Evolutionary conservation across 116 monocot species (phyloP).

Genomic region (Phalaenopsis hybrid): DNA sequence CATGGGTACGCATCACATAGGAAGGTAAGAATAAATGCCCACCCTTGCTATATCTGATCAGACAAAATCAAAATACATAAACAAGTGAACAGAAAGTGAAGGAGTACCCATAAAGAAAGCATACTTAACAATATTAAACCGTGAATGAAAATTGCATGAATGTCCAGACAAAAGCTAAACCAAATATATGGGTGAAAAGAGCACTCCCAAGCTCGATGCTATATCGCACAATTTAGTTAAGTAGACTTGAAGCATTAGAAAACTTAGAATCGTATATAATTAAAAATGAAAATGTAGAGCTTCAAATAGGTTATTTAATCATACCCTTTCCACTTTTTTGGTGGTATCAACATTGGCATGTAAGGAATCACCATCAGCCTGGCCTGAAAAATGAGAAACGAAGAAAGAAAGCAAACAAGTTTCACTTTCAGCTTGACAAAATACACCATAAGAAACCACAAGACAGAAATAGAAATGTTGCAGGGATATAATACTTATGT

Average conservation of each 20-base stretch:
- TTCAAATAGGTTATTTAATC: constrained; percentile 8
- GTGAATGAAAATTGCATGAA: not conserved
- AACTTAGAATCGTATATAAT: not conserved
- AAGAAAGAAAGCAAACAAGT: constrained; percentile 1
- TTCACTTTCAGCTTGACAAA: not conserved
- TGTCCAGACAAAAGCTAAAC: not conserved
- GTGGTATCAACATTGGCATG: constrained; percentile 85
- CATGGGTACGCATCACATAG: constrained; percentile 84
- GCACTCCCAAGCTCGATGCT: not conserved
- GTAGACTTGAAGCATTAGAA: not conserved
- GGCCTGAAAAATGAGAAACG: constrained; percentile 33
- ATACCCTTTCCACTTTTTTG: constrained; percentile 85
- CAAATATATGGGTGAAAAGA: not conserved
- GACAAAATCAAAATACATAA: constrained; percentile 13
- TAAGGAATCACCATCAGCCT: constrained; percentile 80
- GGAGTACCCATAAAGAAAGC: not conserved
- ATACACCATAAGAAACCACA: not conserved
- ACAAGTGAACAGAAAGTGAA: not conserved
- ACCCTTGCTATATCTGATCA: constrained; percentile 65
- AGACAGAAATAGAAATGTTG: not conserved
- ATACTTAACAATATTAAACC: not conserved
- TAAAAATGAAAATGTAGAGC: not conserved
- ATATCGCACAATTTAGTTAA: not conserved
- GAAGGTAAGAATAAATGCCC: constrained; percentile 73
- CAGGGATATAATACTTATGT: not conserved